A percentile compares a stretch with the other conserved stretches of the same genome.
Conservation (phyloP, 2,329 filamentous ascomycete genomes). For the Cladosporium sphaerospermum region DNA sequence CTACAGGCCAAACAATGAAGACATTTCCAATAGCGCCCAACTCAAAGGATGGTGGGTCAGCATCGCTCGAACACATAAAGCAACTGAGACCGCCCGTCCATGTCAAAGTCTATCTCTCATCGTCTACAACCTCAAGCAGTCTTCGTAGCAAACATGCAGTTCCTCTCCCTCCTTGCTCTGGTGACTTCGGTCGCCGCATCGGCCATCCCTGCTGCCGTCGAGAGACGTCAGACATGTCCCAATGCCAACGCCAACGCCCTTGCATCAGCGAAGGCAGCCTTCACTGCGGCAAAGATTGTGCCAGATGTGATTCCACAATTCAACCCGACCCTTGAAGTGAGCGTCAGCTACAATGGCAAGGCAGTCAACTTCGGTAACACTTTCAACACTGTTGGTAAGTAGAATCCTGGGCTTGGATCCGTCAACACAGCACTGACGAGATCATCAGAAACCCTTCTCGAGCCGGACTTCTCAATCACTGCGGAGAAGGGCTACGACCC, state of each 20-base stretch:
- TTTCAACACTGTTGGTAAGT: conserved; percentile 18
- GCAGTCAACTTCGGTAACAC: conserved; percentile 19
- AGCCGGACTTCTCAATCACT: conserved; percentile 20
- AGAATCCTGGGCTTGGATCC: not conserved
- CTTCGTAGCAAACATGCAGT: conserved; percentile 11
- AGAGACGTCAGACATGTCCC: conserved; percentile 14
- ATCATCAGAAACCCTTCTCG: conserved; percentile 15
- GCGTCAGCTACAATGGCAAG: conserved; percentile 17
- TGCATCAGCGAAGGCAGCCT: conserved; percentile 13
- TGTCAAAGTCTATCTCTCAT: not conserved
- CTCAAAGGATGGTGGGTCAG: too few relatives aligned
- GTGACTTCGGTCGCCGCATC: conserved; percentile 2
- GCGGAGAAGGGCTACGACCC: conserved; percentile 18
- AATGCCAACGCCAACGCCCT: conserved; percentile 13
- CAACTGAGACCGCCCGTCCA: too few relatives aligned
- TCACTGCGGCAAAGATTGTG: conserved; percentile 16
- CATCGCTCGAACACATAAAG: too few relatives aligned
- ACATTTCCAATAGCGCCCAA: too few relatives aligned
- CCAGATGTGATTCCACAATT: conserved; percentile 19
- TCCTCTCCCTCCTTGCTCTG: conserved; percentile 15
- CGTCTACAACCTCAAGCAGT: not conserved
- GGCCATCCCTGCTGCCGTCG: conserved; percentile 13
- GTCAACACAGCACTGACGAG: not conserved
- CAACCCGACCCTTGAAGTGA: conserved; percentile 13
- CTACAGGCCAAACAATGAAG: too few relatives aligned